Conservation (phyloP, 345 rosid species). For the Cardamine occulta region DNA sequence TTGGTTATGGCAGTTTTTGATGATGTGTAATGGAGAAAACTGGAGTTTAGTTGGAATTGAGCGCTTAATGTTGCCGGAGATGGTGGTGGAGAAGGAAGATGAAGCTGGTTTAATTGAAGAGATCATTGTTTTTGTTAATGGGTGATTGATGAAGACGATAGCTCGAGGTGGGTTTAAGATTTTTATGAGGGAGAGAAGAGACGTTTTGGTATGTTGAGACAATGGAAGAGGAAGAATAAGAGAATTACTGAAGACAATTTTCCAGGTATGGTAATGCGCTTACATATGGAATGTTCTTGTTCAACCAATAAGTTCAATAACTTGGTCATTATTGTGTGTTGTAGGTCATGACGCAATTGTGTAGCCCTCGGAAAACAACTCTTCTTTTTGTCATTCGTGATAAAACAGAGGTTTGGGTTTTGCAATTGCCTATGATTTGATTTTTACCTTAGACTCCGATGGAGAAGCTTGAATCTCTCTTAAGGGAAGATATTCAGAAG, state of each 20-base stretch:
- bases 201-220: constrained; percentile 6
- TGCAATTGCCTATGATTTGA: constrained; percentile 8
- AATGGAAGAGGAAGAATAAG: constrained; percentile 32
- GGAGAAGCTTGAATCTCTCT: constrained; percentile 62
- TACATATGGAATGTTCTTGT: constrained; percentile 10
- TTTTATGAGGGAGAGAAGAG: constrained; percentile 9
- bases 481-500: constrained; percentile 85
- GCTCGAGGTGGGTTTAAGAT: constrained; percentile 4
- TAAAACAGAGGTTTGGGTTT: constrained; percentile 65
- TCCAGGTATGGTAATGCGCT: constrained; percentile 58
- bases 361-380: constrained; percentile 90
- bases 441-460: constrained; percentile 65
- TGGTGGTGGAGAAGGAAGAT: constrained; percentile 34
- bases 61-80: constrained; percentile 35
- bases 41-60: constrained; percentile 33
- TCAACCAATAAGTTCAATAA: constrained; percentile 21
- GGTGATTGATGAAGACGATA: not conserved
- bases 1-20: constrained; percentile 41
- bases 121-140: constrained; percentile 40
- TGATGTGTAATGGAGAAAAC: constrained; percentile 46
- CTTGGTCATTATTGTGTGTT: constrained; percentile 21
- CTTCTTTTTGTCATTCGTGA: constrained; percentile 91
- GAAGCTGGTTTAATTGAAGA: constrained; percentile 50
- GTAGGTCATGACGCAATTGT: constrained; percentile 87
- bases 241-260: constrained; percentile 71